Base-by-base conservation (phyloP, 352 stramenopile genomes). In the Phytophthora pistaciae region DNA sequence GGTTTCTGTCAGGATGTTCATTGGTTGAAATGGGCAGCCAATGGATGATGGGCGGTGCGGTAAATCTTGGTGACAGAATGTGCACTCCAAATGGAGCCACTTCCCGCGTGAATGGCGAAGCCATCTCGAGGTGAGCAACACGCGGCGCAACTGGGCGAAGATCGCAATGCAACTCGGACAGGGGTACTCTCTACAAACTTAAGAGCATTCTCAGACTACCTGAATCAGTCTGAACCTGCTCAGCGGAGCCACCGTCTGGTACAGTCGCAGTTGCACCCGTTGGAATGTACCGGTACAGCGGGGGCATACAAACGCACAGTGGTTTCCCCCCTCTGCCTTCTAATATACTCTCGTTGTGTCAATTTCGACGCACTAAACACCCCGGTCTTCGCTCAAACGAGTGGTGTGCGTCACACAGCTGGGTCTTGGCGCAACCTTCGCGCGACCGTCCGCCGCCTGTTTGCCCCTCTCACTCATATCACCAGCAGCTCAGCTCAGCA, bases 391-490 rank as follows among this genome's bases (percentile, higher is more conserved):
- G n/a, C 48, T 16, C 10, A 14, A 60, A 38, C 55, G 23, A 60
- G 16, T 67, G 29, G 55, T 67, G 46, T 70, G 50, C 42, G 42
- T 8, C 42, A 49, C 42, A 49, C 42, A 49, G 42, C 42, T 10
- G 16, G 5, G 42, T 29, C n/a, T 54, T 54, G 48, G 54, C 29
- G 52, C 59, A 49, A 73, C 67, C 38, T 79, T 80, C 59, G 21
- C 52, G 63, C 49, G 14, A 79, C 68, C 58, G 79, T 66, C 66
- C n/a, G 11, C 49, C 44, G 58, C 50, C 71, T 72, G 27, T 70
- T 75, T 71, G 33, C 36, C 61, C 27, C 44, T 44, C 36, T 46
- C 53, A 68, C 53, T 68, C 46, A 33, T 60, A 67, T 67, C 65
- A 64, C 44, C 20, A 70, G 66, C 65, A 70, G 56, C 60, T 60